These are phyloP conservation scores for Cyberlindnera samutprakarnensis DNA, from an alignment of 805 yeast species.

Conservation along the genomic window DNA sequence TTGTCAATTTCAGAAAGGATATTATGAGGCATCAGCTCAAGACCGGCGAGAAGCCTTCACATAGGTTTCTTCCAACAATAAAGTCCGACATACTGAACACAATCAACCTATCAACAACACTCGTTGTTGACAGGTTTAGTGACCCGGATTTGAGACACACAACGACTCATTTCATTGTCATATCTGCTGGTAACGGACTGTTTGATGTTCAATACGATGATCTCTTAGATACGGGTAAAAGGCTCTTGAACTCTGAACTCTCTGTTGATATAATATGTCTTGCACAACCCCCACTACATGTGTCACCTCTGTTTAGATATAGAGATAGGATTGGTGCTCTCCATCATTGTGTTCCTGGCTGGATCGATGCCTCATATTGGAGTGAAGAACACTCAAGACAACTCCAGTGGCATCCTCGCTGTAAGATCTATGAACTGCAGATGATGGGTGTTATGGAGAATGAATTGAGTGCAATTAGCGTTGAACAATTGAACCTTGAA, in stretches of 20 bases:
- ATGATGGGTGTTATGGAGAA: constrained; percentile 98
- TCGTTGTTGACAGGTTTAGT: constrained; percentile 67
- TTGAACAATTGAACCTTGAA: constrained; percentile 45
- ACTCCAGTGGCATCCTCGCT: constrained; percentile 83
- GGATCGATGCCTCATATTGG: constrained; percentile 95
- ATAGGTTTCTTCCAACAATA: constrained; percentile 68
- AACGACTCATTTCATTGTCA: constrained; percentile 78
- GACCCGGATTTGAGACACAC: constrained; percentile 87
- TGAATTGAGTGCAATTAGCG: constrained; percentile 62
- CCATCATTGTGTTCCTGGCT: constrained; percentile 80
- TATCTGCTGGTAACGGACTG: constrained; percentile 90
- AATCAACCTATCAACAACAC: constrained; percentile 71
- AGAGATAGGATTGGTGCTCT: constrained; percentile 42
- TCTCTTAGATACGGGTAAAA: constrained; percentile 65
- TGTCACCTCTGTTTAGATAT: constrained; percentile 82
- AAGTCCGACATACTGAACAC: constrained; percentile 90
- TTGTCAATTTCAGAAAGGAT: constrained; percentile 72
- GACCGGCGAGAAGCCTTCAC: constrained; percentile 25
- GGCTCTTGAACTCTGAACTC: constrained; percentile 69
- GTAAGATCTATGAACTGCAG: constrained; percentile 90
- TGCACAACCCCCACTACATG: constrained; percentile 86
- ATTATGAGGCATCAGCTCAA: constrained; percentile 41
- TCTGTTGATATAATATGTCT: constrained; percentile 86
- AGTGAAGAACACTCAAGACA: constrained; percentile 38
- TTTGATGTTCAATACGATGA: constrained; percentile 85